A percentile compares a stretch with the other conserved stretches of the same genome.
These are phyloP conservation scores for Apocynum venetum DNA, from an alignment of 257 asterid species.

Conservation along the genomic window DNA sequence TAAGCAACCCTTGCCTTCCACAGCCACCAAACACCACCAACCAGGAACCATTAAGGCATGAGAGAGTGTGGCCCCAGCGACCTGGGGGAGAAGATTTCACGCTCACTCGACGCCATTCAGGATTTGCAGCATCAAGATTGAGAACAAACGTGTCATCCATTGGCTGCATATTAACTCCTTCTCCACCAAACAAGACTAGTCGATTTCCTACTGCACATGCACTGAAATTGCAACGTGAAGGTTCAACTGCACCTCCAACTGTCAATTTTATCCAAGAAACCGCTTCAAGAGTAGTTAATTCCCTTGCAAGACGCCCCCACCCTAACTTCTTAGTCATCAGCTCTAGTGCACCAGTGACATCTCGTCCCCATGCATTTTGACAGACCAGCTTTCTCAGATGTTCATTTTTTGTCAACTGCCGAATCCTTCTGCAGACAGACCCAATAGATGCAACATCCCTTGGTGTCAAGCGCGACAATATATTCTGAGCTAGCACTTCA, in stretches of 20 bases:
- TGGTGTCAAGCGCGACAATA: slow-evolving; percentile 72
- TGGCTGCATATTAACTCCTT: slow-evolving; percentile 92
- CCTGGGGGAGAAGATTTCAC: slow-evolving; percentile 85
- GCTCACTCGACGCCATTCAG: slow-evolving; percentile 75
- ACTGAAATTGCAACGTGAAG: slow-evolving; percentile 86
- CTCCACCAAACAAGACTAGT: slow-evolving; percentile 83
- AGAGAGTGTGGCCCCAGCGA: slow-evolving; percentile 90
- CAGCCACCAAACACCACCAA: slow-evolving; percentile 85
- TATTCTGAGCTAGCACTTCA: slow-evolving; percentile 84
- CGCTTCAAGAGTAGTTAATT: slow-evolving; percentile 85
- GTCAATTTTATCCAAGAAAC: slow-evolving; percentile 76
- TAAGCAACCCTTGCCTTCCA: slow-evolving; percentile 75
- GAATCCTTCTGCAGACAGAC: slow-evolving; percentile 78
- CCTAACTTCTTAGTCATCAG: slow-evolving; percentile 70
- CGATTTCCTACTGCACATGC: slow-evolving; percentile 91
- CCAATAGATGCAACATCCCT: slow-evolving; percentile 90
- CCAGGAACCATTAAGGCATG: slow-evolving; percentile 76
- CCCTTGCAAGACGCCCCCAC: slow-evolving; percentile 92
- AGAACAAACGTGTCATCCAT: slow-evolving; percentile 93
- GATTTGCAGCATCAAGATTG: slow-evolving; percentile 63
- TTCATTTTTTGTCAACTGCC: slow-evolving; percentile 71
- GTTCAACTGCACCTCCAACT: slow-evolving; percentile 81
- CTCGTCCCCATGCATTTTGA: slow-evolving; percentile 93
- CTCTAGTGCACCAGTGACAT: slow-evolving; percentile 74
- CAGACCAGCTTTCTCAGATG: slow-evolving; percentile 81